Evolutionary conservation across 2,329 filamentous ascomycete genomes (phyloP), one percentile per base, ranked within the genome.

Genomic region (Samsoniella hepiali): DNA sequence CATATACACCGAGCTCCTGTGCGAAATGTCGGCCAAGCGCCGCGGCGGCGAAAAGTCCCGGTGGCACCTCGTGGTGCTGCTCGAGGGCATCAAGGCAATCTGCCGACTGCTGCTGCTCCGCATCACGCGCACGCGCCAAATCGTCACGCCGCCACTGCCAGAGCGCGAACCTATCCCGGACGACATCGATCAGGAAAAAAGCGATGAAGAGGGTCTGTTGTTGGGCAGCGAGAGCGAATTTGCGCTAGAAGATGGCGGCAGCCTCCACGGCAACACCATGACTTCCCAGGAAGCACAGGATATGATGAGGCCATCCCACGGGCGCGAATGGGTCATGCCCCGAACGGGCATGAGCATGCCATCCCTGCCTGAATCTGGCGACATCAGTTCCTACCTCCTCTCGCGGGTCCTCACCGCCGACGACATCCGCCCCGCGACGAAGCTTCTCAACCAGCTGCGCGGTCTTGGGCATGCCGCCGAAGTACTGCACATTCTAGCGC

Each of bases 1-100:
- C 32, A 91, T 95, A 69, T 98, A 98, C 73, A 97, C 93, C 0
- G 92, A 99, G 77, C 81, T 99, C 36, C 79, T 99, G n/a, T 95
- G 94, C 84, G 95, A 99, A 75, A 99, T 99, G 95, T 86, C 90
- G 34, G 93, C 93, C 34, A 96, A 96, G 77, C 85, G 94, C 56
- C 88, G 88, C 66, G 91, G 91, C 22, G 93, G 90, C 51, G 85
- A 96, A 75, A 87, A 85, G 71, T 78, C 89, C 32, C 86, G 93
- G 36, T 99, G 95, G 95, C 88, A 91, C 58, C 87, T 96, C 0
- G 87, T 98, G 6, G 88, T 98, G 11, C 73, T 96, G 3, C 81
- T 99, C 29, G 95, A 99, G 77, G 83, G 86, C 1, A 80, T 95
- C 72, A 98, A 98, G 76, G 93, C 94, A 2, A 69, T 95, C 9